Evolutionary conservation across 2,329 filamentous ascomycete genomes (phyloP), one percentile per base, ranked within the genome.

Genomic region (Xylariomycetidae sp.): DNA sequence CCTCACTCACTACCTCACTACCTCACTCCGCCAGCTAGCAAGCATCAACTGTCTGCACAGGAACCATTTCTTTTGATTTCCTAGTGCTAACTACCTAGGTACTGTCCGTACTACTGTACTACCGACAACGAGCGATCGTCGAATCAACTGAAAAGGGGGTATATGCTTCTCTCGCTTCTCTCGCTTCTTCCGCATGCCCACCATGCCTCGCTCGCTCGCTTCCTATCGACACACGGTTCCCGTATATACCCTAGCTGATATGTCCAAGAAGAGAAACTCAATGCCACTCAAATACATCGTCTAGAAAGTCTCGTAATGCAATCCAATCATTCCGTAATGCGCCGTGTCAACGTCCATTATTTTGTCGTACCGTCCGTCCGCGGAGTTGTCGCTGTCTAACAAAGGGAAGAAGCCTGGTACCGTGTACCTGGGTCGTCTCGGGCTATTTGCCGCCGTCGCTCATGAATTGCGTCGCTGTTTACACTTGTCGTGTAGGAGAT

Each of bases 401-500:
- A n/a, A n/a, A n/a, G n/a, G n/a, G 26, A 38, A 40, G 29, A n/a
- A 8, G 20, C 17, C 17, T 14, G 8, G 14, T 31, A 33, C 15
- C 32, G n/a, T n/a, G n/a, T n/a, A n/a, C n/a, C n/a, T n/a, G n/a
- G n/a, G n/a, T n/a, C n/a, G n/a, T n/a, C n/a, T 26, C 26, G 29
- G 39, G 31, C 38, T 27, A 31, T n/a, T n/a, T n/a, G 19, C 13
- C 31, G 32, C 29, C 19, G 12, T 31, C 3, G 34, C 34, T 51
- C 49, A 63, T 37, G 61, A 64, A 44, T 63, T 68, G 44, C 74
- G 66, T 50, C 76, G 67, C 54, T 77, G 79, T 68, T 95, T 95
- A 68, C 89, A 96, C 63, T 95, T 95, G 54, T 94, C 88, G 60
- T 95, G 86, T 34, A 76, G 59, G 46, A 81, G 52, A 56, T 96